A percentile compares a stretch with the other conserved stretches of the same genome.
Conservation (phyloP, 2,329 filamentous ascomycete genomes). For the Scedosporium boydii region DNA sequence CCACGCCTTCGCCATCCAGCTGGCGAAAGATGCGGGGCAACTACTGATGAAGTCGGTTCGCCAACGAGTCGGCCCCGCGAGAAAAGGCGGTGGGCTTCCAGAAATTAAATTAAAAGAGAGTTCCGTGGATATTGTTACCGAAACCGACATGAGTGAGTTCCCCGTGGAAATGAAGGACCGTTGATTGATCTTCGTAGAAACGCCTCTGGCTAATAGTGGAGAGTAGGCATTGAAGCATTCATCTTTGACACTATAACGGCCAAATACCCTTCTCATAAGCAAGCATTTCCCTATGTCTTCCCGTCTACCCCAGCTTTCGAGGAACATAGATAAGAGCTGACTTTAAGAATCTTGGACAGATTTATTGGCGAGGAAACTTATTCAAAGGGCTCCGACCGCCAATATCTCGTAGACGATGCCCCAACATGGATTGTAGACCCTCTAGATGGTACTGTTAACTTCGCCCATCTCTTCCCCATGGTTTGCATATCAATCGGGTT, state of each 20-base stretch:
- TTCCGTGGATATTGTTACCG: too few species aligned
- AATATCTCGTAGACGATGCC: conserved; percentile 53
- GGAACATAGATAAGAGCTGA: neutral
- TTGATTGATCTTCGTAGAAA: too few species aligned
- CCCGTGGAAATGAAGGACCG: too few species aligned
- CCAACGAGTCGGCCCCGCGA: too few species aligned
- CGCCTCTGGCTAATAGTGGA: too few species aligned
- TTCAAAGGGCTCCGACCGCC: conserved; percentile 54
- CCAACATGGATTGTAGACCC: conserved; percentile 74
- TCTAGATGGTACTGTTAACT: conserved; percentile 73
- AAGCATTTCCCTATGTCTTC: conserved; percentile 17
- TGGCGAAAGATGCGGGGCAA: too few species aligned
- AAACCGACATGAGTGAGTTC: too few species aligned
- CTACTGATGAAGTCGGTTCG: too few species aligned
- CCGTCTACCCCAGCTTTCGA: neutral
- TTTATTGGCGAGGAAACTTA: conserved; percentile 75
- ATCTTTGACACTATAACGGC: conserved; percentile 49
- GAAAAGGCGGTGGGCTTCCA: too few species aligned
- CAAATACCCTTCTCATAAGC: conserved; percentile 59
- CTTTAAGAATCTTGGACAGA: conserved; percentile 23
- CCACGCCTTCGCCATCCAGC: too few species aligned
- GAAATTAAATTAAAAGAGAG: too few species aligned
- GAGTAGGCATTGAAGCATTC: conserved; percentile 61
- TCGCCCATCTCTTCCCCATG: conserved; percentile 72
- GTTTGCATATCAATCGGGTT: conserved; percentile 73